Percentiles rank a stretch among this genome's conserved stretches.
These are phyloP conservation scores for Penicillium bovifimosum DNA, from an alignment of 495 filamentous ascomycete species.

Conservation along the genomic window DNA sequence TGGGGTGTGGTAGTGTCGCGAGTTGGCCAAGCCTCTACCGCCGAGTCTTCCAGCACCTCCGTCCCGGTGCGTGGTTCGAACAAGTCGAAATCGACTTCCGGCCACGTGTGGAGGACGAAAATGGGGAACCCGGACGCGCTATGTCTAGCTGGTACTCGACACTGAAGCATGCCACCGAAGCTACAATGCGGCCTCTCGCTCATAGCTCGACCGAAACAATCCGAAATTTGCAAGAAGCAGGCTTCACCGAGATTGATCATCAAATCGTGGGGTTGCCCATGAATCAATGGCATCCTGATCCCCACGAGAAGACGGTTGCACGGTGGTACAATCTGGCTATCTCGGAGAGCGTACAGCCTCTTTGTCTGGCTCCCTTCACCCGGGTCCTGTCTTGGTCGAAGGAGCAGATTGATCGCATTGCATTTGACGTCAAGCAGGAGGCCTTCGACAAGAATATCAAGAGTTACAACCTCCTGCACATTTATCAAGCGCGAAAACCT, in stretches of 20 bases:
- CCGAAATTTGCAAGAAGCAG: constrained; percentile 57
- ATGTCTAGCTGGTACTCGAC: constrained; percentile 63
- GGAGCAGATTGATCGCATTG: constrained; percentile 59
- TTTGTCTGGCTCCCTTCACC: constrained; percentile 70
- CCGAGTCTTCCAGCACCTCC: constrained; percentile 71
- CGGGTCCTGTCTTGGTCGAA: constrained; percentile 57
- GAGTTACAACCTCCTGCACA: constrained; percentile 66
- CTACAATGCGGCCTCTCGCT: constrained; percentile 58
- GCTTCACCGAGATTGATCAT: constrained; percentile 81
- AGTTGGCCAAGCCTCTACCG: constrained; percentile 74
- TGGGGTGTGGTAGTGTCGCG: constrained; percentile 72
- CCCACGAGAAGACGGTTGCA: constrained; percentile 63
- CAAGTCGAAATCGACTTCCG: constrained; percentile 88
- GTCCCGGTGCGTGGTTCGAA: constrained; percentile 76
- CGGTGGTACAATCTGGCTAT: constrained; percentile 82
- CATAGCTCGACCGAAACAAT: constrained; percentile 58
- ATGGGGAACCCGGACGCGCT: constrained; percentile 28
- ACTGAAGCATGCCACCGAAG: constrained; percentile 64
- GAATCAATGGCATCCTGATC: constrained; percentile 72
- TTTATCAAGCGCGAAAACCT: constrained; percentile 45
- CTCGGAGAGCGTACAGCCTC: constrained; percentile 63
- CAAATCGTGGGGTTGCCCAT: constrained; percentile 65
- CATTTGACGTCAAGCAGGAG: constrained; percentile 59
- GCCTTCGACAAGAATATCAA: constrained; percentile 65
- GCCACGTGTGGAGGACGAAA: constrained; percentile 67